A percentile compares a stretch with the other conserved stretches of the same genome.
phyloP scores from a whole-genome alignment of 345 rosid genomes.

The Populus nigra region DNA sequence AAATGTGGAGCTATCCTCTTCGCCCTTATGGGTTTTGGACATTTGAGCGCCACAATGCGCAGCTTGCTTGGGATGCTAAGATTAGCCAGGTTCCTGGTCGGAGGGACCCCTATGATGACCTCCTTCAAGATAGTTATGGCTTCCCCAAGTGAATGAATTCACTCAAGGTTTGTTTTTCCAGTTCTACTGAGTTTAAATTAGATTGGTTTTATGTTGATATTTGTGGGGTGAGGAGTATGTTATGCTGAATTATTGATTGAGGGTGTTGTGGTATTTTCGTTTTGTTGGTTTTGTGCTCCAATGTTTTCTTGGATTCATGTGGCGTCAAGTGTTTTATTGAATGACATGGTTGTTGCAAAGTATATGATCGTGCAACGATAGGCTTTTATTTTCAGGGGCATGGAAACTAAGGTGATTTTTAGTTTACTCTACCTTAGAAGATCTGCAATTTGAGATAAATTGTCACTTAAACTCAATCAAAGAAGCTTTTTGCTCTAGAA shows the following conservation, averaged over 20 bases:
- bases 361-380: too few relatives aligned
- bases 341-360: too few relatives aligned
- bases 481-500: background rate
- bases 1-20: constrained; percentile 93
- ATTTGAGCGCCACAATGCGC: constrained; percentile 88
- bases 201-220: background rate
- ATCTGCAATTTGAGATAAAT: background rate
- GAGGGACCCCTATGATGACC: constrained; percentile 94
- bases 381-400: too few relatives aligned
- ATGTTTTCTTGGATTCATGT: background rate
- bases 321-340: background rate
- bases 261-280: background rate
- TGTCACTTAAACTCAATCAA: background rate
- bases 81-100: constrained; percentile 94
- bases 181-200: background rate
- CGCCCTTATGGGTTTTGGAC: constrained; percentile 99
- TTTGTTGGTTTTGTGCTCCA: background rate
- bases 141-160: constrained; percentile 18
- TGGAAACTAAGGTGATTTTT: too few relatives aligned
- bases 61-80: constrained; percentile 92
- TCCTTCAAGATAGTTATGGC: constrained; percentile 48
- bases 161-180: constrained; percentile 20
- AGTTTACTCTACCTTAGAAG: too few relatives aligned
- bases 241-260: background rate
- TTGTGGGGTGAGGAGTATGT: background rate